Evolutionary conservation across 1,284 basidiomycete genomes (phyloP).

Genomic region (Sporisorium iseilematis-ciliati): DNA sequence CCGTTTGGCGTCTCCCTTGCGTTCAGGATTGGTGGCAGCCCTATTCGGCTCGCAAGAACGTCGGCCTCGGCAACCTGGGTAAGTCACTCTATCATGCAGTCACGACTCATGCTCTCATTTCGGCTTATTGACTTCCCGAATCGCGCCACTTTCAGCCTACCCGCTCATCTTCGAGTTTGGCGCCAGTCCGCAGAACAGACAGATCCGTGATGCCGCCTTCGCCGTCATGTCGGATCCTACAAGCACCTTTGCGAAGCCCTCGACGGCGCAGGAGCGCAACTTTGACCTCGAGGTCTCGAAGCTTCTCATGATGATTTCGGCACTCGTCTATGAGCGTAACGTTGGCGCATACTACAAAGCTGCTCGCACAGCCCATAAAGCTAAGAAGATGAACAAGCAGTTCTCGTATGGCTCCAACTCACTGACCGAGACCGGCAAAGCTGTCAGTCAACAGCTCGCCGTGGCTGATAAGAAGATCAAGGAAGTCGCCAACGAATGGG

Average conservation of each 20-base stretch:
- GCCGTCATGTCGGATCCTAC: slow-evolving; percentile 48
- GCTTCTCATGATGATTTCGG: slow-evolving; percentile 43
- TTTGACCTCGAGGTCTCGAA: slow-evolving; percentile 57
- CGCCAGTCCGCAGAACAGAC: slow-evolving; percentile 43
- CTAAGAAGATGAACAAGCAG: slow-evolving; percentile 24
- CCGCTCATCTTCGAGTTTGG: slow-evolving; percentile 68
- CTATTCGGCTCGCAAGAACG: slow-evolving; percentile 10
- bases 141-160: slow-evolving; percentile 53
- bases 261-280: slow-evolving; percentile 39
- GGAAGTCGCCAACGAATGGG: slow-evolving; percentile 44
- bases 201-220: slow-evolving; percentile 60
- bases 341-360: slow-evolving; percentile 23
- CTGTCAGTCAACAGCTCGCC: slow-evolving; percentile 23
- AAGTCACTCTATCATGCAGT: not conserved
- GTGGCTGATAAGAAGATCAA: slow-evolving; percentile 39
- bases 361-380: slow-evolving; percentile 8
- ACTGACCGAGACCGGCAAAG: slow-evolving; percentile 29
- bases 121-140: not conserved
- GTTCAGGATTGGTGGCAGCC: slow-evolving; percentile 33
- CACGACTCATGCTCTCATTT: not conserved
- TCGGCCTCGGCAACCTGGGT: slow-evolving; percentile 46
- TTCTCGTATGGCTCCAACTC: slow-evolving; percentile 7
- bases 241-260: slow-evolving; percentile 19
- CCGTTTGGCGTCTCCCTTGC: slow-evolving; percentile 31
- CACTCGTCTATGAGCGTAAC: slow-evolving; percentile 52